Conservation (phyloP, 2,329 filamentous ascomycete species). For the Beauveria bassiana region DNA sequence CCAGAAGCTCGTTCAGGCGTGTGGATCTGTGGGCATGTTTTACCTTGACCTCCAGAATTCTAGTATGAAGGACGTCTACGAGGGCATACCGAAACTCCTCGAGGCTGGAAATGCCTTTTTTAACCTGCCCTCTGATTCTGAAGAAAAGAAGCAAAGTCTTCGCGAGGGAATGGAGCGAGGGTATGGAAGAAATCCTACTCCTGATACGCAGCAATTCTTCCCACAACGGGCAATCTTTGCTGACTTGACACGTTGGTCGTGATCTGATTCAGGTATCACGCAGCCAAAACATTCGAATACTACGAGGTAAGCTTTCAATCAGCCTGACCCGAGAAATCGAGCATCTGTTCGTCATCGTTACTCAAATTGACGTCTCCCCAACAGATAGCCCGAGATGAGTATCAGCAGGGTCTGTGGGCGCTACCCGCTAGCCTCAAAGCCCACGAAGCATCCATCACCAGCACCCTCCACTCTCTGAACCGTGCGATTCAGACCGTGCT, state of each 20-base stretch:
- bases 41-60: neutral
- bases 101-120: neutral
- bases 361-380: neutral
- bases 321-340: fast-evolving
- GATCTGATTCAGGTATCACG: slow-evolving; percentile 1
- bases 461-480: neutral
- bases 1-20: slow-evolving; percentile 5
- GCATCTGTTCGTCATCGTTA: neutral
- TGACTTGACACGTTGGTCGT: neutral
- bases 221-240: neutral
- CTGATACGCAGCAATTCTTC: neutral
- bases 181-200: neutral
- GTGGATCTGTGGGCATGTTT: slow-evolving; percentile 4
- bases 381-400: slow-evolving; percentile 10
- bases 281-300: slow-evolving; percentile 7
- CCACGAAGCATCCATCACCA: neutral
- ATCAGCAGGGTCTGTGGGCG: neutral
- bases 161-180: slow-evolving; percentile 9
- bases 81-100: neutral
- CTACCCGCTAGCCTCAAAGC: neutral
- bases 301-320: neutral
- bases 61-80: neutral
- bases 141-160: slow-evolving; percentile 7
- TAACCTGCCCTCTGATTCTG: neutral
- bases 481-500: neutral